Conservation (phyloP, 805 yeast species). For the Ogataea degrootiae region DNA sequence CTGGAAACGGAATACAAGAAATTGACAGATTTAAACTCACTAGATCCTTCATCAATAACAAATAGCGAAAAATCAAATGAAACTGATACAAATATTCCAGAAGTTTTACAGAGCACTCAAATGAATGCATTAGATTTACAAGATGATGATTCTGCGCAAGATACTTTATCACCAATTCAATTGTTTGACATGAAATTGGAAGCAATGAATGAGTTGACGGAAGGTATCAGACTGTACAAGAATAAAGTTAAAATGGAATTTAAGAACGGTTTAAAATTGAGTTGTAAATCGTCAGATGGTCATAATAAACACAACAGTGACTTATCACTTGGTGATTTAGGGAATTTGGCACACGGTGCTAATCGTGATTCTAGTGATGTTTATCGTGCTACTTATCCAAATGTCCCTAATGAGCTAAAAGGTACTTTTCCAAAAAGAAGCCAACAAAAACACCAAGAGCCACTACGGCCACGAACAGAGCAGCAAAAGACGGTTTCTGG, state of each 20-base stretch:
- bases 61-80: slow-evolving; percentile 1
- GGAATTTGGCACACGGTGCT: too few species aligned
- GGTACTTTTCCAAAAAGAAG: too few species aligned
- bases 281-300: background rate
- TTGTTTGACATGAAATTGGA: slow-evolving; percentile 4
- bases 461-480: too few species aligned
- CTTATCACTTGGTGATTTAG: background rate
- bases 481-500: too few species aligned
- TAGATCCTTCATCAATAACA: background rate
- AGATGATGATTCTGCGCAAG: slow-evolving; percentile 9
- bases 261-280: slow-evolving; percentile 4
- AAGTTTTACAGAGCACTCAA: slow-evolving; percentile 22
- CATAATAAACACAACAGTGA: background rate
- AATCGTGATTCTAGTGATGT: too few species aligned
- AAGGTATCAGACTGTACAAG: slow-evolving; percentile 6
- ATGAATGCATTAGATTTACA: slow-evolving; percentile 24
- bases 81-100: slow-evolving; percentile 19
- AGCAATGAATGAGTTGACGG: slow-evolving; percentile 2
- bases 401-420: too few species aligned
- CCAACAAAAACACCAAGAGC: too few species aligned
- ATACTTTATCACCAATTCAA: slow-evolving; percentile 2
- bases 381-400: too few species aligned
- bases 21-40: background rate
- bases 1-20: slow-evolving; percentile 15
- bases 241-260: slow-evolving; percentile 6